These are phyloP conservation scores for Mortierella sp. DNA, from an alignment of 371 early-diverging fungal species.

Conservation along the genomic window DNA sequence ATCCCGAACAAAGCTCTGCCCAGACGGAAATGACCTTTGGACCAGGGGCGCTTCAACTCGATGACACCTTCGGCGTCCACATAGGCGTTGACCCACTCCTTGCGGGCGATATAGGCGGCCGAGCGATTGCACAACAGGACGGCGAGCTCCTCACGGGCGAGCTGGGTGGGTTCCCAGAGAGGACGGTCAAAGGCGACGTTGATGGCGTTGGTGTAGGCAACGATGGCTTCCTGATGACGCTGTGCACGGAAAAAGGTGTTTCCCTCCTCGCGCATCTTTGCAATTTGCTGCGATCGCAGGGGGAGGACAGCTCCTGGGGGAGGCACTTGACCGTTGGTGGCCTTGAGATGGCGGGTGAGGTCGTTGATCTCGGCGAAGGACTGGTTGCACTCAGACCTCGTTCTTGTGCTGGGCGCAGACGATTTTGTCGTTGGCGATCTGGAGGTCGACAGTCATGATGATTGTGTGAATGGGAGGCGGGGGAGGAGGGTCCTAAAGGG, in stretches of 20 bases:
- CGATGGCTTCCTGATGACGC: slow-evolving; percentile 78
- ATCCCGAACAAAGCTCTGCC: slow-evolving; percentile 81
- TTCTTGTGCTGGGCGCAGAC: slow-evolving; percentile 54
- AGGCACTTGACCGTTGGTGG: slow-evolving; percentile 72
- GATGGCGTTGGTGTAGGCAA: slow-evolving; percentile 81
- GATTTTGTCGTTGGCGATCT: slow-evolving; percentile 46
- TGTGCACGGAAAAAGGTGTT: slow-evolving; percentile 78
- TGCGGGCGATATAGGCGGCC: slow-evolving; percentile 76
- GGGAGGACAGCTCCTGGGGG: slow-evolving; percentile 78
- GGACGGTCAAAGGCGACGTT: slow-evolving; percentile 79
- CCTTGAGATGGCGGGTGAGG: slow-evolving; percentile 52
- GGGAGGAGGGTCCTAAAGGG: slow-evolving; percentile 3
- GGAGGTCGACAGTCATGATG: slow-evolving; percentile 52
- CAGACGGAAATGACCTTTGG: slow-evolving; percentile 86
- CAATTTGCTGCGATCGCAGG: slow-evolving; percentile 73
- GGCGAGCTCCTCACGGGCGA: slow-evolving; percentile 78
- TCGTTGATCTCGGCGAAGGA: slow-evolving; percentile 54
- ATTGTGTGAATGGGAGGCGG: not conserved
- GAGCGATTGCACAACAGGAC: slow-evolving; percentile 81
- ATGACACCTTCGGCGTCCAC: slow-evolving; percentile 84
- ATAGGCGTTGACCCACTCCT: slow-evolving; percentile 78
- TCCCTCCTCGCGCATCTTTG: slow-evolving; percentile 79
- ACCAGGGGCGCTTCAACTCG: slow-evolving; percentile 80
- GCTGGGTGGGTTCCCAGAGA: slow-evolving; percentile 81
- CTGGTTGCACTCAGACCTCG: slow-evolving; percentile 54